These are phyloP conservation scores for Lithohypha guttulata DNA, from an alignment of 2,329 filamentous ascomycete species.

Conservation along the genomic window DNA sequence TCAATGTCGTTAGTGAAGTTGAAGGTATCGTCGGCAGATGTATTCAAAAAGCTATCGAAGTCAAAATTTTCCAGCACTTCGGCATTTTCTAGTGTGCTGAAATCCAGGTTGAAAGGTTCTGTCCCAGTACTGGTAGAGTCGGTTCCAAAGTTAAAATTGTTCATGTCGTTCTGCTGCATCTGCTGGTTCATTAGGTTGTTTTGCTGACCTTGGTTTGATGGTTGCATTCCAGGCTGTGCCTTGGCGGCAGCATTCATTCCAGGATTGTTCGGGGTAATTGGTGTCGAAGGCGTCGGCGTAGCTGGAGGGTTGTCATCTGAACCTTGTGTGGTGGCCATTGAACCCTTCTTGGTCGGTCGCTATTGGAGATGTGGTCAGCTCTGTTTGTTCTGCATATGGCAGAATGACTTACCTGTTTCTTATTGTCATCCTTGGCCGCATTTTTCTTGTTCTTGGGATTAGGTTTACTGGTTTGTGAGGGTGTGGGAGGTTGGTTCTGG, in stretches of 20 bases:
- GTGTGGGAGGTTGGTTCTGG: slow-evolving; percentile 48
- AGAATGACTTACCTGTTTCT: slow-evolving; percentile 37
- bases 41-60: slow-evolving; percentile 57
- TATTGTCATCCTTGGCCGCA: slow-evolving; percentile 35
- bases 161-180: slow-evolving; percentile 21
- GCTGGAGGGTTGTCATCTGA: slow-evolving; percentile 38
- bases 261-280: slow-evolving; percentile 38
- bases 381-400: slow-evolving; percentile 7
- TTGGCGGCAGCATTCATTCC: slow-evolving; percentile 33
- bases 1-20: slow-evolving; percentile 35
- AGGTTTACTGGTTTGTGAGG: slow-evolving; percentile 48
- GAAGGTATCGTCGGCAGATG: slow-evolving; percentile 37
- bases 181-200: slow-evolving; percentile 22
- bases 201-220: slow-evolving; percentile 25
- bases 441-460: slow-evolving; percentile 50
- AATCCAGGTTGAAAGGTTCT: slow-evolving; percentile 24
- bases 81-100: slow-evolving; percentile 35
- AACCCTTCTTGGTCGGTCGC: slow-evolving; percentile 35
- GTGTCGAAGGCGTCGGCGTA: slow-evolving; percentile 39
- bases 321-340: slow-evolving; percentile 31
- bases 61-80: slow-evolving; percentile 48
- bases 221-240: slow-evolving; percentile 24
- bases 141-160: slow-evolving; percentile 13
- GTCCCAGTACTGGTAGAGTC: slow-evolving; percentile 14
- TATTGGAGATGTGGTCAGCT: slow-evolving; percentile 8